These are phyloP conservation scores for Colletotrichum sp. DNA, from an alignment of 2,329 filamentous ascomycete genomes.

Conservation along the genomic window DNA sequence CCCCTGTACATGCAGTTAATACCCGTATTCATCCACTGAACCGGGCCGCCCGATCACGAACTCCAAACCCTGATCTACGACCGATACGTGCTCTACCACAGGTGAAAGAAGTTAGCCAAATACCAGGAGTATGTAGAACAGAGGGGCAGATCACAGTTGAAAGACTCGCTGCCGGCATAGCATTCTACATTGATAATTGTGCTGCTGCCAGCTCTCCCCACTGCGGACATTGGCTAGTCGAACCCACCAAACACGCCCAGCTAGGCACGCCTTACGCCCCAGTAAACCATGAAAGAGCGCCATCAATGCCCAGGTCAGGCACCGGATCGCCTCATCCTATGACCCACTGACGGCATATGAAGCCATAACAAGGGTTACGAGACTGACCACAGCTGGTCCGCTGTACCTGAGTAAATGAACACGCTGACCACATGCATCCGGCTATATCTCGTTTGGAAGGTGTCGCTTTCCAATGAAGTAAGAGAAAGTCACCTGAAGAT, in stretches of 20 bases:
- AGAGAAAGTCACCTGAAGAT: neutral
- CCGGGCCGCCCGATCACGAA: neutral
- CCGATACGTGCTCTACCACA: neutral
- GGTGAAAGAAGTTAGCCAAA: neutral
- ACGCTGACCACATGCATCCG: neutral
- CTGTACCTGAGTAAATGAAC: neutral
- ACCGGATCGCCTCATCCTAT: neutral
- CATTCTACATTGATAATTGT: neutral
- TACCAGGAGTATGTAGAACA: neutral
- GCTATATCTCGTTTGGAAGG: neutral
- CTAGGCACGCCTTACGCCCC: conserved; percentile 1
- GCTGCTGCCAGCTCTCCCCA: neutral
- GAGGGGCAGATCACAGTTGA: neutral
- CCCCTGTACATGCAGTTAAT: neutral
- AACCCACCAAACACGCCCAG: neutral
- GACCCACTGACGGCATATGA: neutral
- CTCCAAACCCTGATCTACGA: neutral
- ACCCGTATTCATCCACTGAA: neutral
- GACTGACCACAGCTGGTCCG: neutral
- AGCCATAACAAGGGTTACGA: neutral
- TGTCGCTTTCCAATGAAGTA: neutral
- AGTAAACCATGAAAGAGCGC: neutral
- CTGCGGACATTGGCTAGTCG: neutral
- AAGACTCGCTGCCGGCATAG: neutral
- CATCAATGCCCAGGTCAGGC: neutral